Base-by-base conservation (phyloP, 163 green algal genomes). In the Coccomyxa subellipsoidea region DNA sequence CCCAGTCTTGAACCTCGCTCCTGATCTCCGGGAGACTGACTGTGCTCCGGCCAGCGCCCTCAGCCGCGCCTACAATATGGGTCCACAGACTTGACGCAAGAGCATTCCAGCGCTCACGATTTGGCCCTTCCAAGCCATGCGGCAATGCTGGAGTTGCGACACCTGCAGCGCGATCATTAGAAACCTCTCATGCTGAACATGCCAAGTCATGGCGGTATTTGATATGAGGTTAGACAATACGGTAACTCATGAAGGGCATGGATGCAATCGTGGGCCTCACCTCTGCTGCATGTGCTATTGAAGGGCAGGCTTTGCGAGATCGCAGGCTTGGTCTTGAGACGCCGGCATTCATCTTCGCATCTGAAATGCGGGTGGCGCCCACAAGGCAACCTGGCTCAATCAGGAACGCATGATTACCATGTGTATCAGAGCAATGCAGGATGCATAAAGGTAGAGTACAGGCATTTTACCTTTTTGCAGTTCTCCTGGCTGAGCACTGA, bases 301-400 rank as follows among this genome's bases (percentile, higher is more conserved):
- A 32, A 73, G 27, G 66, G 66, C 18, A 73, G 66, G 27, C 66
- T 73, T 73, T 73, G 66, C 66, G 32, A 36, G 8, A 12, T 18
- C 18, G 66, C 31, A 34, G 66, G 66, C 66, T 73, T 73, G 21
- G 27, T 34, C 18, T 32, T 34, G 27, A 73, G 66, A 18, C 18
- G n/a, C n/a, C 66, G 27, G 66, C 66, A 73, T 73, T 32, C 66
- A 73, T 73, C 66, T 34, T 73, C 29, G n/a, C 66, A 73, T 34
- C 66, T 18, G n/a, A 73, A 73, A 34, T 8, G 29, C 32, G 66
- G 21, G n/a, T 34, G 66, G 27, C n/a, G 27, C 21, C 66, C 66
- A 73, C 66, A 73, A 36, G 31, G 27, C 29, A 32, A 8, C 66
- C 66, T 73, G 66, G 27, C 31, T 18, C 32, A 4, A 34, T n/a